Conservation (phyloP, 306 rosid species). For the Oxytropis ochrocephala region DNA sequence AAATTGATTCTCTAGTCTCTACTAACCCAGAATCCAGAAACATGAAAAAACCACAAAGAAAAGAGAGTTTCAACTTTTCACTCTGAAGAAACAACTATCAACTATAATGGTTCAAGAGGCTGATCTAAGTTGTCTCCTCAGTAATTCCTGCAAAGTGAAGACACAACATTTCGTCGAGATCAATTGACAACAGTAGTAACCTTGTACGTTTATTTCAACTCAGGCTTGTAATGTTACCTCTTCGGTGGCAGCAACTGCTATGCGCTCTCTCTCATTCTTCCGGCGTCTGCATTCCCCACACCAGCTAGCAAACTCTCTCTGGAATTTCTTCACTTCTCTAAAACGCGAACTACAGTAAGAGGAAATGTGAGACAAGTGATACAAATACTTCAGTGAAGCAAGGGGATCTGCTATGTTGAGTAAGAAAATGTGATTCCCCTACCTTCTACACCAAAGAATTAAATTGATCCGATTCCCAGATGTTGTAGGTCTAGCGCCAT, state of each 20-base stretch:
- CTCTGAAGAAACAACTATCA: background rate
- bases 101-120: conserved; percentile 44
- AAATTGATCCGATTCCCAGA: conserved; percentile 71
- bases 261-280: conserved; percentile 60
- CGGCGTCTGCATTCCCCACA: conserved; percentile 82
- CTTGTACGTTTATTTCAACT: background rate
- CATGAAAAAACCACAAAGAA: background rate
- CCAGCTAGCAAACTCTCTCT: conserved; percentile 68
- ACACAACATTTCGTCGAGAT: background rate
- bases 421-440: conserved; percentile 1
- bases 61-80: background rate
- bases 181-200: background rate
- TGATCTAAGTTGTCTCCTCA: conserved; percentile 44
- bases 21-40: background rate
- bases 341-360: conserved; percentile 50
- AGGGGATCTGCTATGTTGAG: background rate
- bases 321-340: conserved; percentile 76
- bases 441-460: conserved; percentile 97
- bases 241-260: conserved; percentile 53
- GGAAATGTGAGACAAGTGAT: background rate
- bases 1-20: too few species aligned
- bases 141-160: conserved; percentile 51
- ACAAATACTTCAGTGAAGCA: background rate
- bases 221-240: conserved; percentile 38
- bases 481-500: conserved; percentile 87